Percentiles rank a stretch among this genome's conserved stretches.
Evolutionary conservation across 192 early-diverging fungal species (phyloP).

Genomic region (Mortierella hygrophila): DNA sequence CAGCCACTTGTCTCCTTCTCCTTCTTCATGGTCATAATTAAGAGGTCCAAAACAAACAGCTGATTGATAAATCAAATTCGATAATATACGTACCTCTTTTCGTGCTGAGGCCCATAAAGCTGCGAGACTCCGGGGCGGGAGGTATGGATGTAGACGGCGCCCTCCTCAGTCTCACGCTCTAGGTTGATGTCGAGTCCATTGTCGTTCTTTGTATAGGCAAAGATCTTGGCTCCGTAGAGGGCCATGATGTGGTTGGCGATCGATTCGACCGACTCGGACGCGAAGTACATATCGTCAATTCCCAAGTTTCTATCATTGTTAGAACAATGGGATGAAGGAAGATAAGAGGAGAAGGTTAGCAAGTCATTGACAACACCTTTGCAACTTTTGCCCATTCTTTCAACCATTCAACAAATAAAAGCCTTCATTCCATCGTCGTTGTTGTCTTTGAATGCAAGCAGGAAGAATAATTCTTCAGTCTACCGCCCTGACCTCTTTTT

Average conservation of each 20-base stretch:
- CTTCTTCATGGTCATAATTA: too few species aligned
- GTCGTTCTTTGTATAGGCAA: conserved; percentile 91
- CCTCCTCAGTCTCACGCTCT: conserved; percentile 88
- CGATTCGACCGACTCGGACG: conserved; percentile 87
- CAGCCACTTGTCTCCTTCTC: background rate
- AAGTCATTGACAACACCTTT: too few species aligned
- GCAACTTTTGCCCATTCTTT: too few species aligned
- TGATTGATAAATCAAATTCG: background rate
- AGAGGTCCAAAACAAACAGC: background rate
- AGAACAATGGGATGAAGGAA: background rate
- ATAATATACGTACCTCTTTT: conserved; percentile 64
- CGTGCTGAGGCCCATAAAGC: conserved; percentile 85
- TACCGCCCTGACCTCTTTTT: background rate
- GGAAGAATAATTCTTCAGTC: background rate
- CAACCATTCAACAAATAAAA: background rate
- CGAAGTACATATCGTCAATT: conserved; percentile 99
- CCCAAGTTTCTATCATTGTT: conserved; percentile 81
- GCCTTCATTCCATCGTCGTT: background rate
- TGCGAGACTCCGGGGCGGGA: conserved; percentile 94
- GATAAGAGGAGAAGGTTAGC: too few species aligned
- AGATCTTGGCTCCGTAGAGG: conserved; percentile 95
- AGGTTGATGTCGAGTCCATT: conserved; percentile 86
- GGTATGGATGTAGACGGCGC: conserved; percentile 97
- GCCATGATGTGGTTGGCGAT: conserved; percentile 97
- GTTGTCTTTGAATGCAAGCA: background rate